Evolutionary conservation across 108 stramenopile species (phyloP), one percentile per base, ranked within the genome.

Genomic region (Nitzschia sp.): DNA sequence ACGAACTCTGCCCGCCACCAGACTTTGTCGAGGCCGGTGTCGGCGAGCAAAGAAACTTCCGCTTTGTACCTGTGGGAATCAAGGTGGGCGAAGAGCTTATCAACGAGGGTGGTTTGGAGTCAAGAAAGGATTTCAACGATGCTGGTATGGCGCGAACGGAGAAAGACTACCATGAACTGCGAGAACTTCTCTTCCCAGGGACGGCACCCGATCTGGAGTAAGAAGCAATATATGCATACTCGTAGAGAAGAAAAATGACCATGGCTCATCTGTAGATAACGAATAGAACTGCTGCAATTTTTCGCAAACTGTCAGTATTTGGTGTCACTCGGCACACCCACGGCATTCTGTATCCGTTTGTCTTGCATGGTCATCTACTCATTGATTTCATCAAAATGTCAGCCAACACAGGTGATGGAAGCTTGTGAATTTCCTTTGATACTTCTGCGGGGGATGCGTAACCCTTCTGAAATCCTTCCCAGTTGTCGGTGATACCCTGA

Each of bases 1-100:
- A 98, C 68, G 90, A 96, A 68, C 69, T 98, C 21, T 94, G 96
- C 63, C 97, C 97, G 0, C 97, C 97, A 21, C 97, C 97, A 15
- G 94, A 97, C 57, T 84, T 81, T 41, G 73, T 90, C 30, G 94
- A 92, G 61, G 79, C 88, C 6, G 91, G 88, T 22, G 81, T 80
- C 16, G 94, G 94, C 16, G 94, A 95, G 73, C 69, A 80, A 61
- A 73, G 94, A 55, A 92, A 95, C 72, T 86, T 95, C 9, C 80
- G 94, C 28, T 95, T 86, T 79, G 85, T 79, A 15, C 90, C 90
- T n/a, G 77, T 89, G 16, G 94, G 90, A 27, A 87, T 95, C 52
- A 63, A 72, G 46, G 55, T 84, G 55, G 81, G 87, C 16, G 81
- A 84, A 19, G 91, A 95, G 71, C 66, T 88, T 21, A 67, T 68